Evolutionary conservation across 306 rosid species (phyloP).

Genomic region (Vigna reflexopilosa): DNA sequence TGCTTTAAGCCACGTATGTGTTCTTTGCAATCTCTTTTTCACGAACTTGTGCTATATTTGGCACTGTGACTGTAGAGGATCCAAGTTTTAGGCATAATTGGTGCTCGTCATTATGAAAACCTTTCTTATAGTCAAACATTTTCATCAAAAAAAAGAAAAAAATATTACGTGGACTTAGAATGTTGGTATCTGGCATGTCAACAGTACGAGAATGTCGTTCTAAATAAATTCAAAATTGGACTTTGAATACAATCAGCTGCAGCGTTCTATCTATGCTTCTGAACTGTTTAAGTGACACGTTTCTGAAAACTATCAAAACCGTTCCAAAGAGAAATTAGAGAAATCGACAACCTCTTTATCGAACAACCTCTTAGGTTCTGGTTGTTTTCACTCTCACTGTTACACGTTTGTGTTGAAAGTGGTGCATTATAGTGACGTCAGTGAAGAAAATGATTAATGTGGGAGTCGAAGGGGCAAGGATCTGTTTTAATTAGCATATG

Average conservation of each 20-base stretch:
- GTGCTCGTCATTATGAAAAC: neutral
- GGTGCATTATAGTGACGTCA: conserved; percentile 20
- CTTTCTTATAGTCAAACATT: conserved; percentile 15
- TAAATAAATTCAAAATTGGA: conserved; percentile 39
- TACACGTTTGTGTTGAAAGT: conserved; percentile 3
- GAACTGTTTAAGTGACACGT: conserved; percentile 16
- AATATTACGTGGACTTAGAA: neutral
- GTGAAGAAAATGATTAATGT: conserved; percentile 48
- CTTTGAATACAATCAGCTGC: conserved; percentile 34
- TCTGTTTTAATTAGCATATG: conserved; percentile 44
- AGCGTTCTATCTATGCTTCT: neutral
- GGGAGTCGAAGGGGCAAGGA: conserved; percentile 49
- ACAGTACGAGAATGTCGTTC: neutral
- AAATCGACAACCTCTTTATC: neutral
- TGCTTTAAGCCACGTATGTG: neutral
- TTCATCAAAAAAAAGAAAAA: neutral
- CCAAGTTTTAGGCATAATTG: neutral
- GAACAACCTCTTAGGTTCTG: conserved; percentile 28
- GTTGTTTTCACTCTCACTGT: conserved; percentile 40
- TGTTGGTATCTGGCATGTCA: conserved; percentile 14
- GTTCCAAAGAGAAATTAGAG: conserved; percentile 33
- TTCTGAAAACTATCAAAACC: conserved; percentile 25
- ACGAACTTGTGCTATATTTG: neutral
- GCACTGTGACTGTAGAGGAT: too few relatives aligned
- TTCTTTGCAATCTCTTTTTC: neutral